Percentiles rank a stretch among this genome's conserved stretches.
Evolutionary conservation across 2,329 filamentous ascomycete genomes (phyloP).

Genomic region (Dactylonectria macrodidyma): DNA sequence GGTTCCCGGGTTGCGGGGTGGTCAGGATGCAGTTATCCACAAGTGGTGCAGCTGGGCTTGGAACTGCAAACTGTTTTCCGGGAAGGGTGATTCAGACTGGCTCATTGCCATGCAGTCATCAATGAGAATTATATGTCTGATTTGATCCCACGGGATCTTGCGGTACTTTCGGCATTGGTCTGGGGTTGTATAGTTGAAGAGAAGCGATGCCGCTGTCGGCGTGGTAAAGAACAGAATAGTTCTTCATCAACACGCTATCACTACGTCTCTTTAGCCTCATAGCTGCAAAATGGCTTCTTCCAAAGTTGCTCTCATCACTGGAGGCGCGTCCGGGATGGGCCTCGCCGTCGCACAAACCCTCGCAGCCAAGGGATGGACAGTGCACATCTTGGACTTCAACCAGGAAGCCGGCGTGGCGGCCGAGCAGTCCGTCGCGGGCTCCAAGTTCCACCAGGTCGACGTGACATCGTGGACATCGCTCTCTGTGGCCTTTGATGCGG

Average conservation of each 20-base stretch:
- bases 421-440: not conserved
- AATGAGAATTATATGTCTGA: too few relatives aligned
- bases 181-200: not conserved
- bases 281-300: not conserved
- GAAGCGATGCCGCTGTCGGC: not conserved
- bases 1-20: constrained; percentile 18
- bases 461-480: constrained; percentile 27
- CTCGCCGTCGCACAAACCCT: constrained; percentile 25
- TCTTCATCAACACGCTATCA: not conserved
- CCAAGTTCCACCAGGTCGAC: constrained; percentile 13
- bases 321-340: constrained; percentile 25
- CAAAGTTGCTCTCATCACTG: constrained; percentile 23
- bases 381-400: constrained; percentile 29
- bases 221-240: not conserved
- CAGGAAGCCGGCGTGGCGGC: constrained; percentile 7
- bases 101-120: too few relatives aligned
- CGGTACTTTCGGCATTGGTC: not conserved
- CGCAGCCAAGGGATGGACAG: constrained; percentile 17
- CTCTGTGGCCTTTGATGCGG: constrained; percentile 5
- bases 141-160: not conserved
- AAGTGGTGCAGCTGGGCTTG: not conserved
- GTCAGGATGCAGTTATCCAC: constrained; percentile 23
- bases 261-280: too few relatives aligned
- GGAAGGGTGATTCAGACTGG: not conserved
- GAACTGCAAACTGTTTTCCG: constrained; percentile 25